These are phyloP conservation scores for Drosera capensis DNA, from an alignment of 148 eudicot genomes.

Conservation along the genomic window DNA sequence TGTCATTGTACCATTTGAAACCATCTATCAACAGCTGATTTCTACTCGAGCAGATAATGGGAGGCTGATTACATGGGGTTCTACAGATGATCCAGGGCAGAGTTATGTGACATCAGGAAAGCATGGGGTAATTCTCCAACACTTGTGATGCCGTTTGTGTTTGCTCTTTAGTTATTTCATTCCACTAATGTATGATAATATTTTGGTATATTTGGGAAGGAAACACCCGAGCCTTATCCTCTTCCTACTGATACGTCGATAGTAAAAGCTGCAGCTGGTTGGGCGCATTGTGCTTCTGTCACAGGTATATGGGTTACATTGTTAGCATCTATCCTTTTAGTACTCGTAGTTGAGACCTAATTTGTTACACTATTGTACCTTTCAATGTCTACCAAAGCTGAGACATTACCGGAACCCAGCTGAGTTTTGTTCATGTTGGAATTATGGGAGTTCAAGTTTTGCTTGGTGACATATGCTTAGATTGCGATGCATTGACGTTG, in stretches of 20 bases:
- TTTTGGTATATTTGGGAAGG: conserved; percentile 31
- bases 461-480: too few species aligned
- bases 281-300: conserved; percentile 92
- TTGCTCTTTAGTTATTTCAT: neutral
- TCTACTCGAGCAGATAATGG: conserved; percentile 43
- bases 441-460: too few species aligned
- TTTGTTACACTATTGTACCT: too few species aligned
- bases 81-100: conserved; percentile 94
- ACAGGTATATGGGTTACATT: too few species aligned
- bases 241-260: conserved; percentile 54
- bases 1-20: too few species aligned
- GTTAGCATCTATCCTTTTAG: too few species aligned
- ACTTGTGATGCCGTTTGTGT: neutral
- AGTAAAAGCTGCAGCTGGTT: conserved; percentile 83
- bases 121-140: conserved; percentile 77
- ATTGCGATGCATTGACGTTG: too few species aligned
- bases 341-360: too few species aligned
- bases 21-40: too few species aligned
- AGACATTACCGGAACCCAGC: too few species aligned
- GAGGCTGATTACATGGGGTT: conserved; percentile 95
- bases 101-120: conserved; percentile 91
- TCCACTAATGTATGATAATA: neutral
- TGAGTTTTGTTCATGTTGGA: too few species aligned
- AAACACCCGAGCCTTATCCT: conserved; percentile 93
- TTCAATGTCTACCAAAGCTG: too few species aligned